Conservation (phyloP, 2,329 filamentous ascomycete species). For the Phaeosphaeria sp. region DNA sequence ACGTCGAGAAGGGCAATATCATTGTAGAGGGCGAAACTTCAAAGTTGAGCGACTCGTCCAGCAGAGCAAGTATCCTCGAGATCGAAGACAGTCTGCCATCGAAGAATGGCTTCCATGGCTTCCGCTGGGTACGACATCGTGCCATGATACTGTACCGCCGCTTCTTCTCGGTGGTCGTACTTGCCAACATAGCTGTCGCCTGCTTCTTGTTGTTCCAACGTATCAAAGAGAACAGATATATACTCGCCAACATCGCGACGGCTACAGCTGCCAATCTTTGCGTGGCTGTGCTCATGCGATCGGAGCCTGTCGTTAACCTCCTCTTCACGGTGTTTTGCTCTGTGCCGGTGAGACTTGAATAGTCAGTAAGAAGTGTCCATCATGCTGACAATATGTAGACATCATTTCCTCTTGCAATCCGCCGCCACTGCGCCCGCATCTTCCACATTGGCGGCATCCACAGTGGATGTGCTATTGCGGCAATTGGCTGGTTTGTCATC, state of each 20-base stretch:
- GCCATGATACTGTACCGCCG: conserved; percentile 40
- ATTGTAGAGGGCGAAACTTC: conserved; percentile 16
- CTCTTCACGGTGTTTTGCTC: conserved; percentile 46
- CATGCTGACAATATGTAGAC: conserved; percentile 4
- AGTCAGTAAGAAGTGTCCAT: background rate
- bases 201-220: conserved; percentile 32
- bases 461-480: conserved; percentile 43
- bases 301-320: conserved; percentile 46
- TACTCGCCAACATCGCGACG: conserved; percentile 40
- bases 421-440: conserved; percentile 41
- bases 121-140: conserved; percentile 42
- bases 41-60: conserved; percentile 12
- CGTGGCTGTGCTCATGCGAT: conserved; percentile 42
- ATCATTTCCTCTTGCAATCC: conserved; percentile 37
- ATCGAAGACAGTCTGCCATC: conserved; percentile 23
- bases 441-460: conserved; percentile 49
- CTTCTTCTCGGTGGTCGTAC: conserved; percentile 37
- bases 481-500: conserved; percentile 53
- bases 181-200: conserved; percentile 37
- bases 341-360: conserved; percentile 19
- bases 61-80: conserved; percentile 22
- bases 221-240: conserved; percentile 23
- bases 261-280: conserved; percentile 48
- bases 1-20: background rate
- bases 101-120: conserved; percentile 34